Evolutionary conservation across 805 yeast species (phyloP), one percentile per base, ranked within the genome.

Genomic region (Saturnispora galanensis): DNA sequence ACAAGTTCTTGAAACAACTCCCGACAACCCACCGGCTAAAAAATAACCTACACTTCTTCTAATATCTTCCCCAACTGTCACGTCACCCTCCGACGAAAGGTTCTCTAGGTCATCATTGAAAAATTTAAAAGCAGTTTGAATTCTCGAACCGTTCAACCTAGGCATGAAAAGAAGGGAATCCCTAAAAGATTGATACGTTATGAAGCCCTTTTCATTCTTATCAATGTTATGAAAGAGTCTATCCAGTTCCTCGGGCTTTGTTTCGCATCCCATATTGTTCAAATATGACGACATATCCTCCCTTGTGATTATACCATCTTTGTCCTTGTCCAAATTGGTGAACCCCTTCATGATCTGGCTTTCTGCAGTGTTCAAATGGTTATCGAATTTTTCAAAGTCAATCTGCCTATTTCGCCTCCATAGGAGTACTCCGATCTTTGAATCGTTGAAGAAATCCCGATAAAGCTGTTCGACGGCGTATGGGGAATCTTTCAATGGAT

Each of bases 1-100:
- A 55, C 93, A 83, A 0, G 97, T 88, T 65, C 98, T 78, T 11
- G 96, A 87, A 4, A 93, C 83, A 2, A 90, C 98, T 2, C 98
- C 98, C 1, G 96, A 84, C 16, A 89, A 62, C 0, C 98, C 98
- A 34, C 98, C 98, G 1, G 96, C 95, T 31, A 89, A 65, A 57
- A 93, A 93, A 63, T 78, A 93, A 1, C 97, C 96, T 49, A 87
- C 73, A 30, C 96, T 95, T 57, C 83, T 79, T 41, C 84, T 64
- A 43, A 84, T 73, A 50, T 86, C 95, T 58, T 78, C 79, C 36
- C 82, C 80, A 32, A 90, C 71, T 0, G 94, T 81, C 49, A 89
- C 87, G 64, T 90, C 97, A 60, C 96, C 96, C 55, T 90, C 97
- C 0, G 95, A 76, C 5, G 90, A 80, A 35, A 88, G 64, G 56